Base-by-base conservation (phyloP, 768 basidiomycete species). In the Serendipita vermifera region DNA sequence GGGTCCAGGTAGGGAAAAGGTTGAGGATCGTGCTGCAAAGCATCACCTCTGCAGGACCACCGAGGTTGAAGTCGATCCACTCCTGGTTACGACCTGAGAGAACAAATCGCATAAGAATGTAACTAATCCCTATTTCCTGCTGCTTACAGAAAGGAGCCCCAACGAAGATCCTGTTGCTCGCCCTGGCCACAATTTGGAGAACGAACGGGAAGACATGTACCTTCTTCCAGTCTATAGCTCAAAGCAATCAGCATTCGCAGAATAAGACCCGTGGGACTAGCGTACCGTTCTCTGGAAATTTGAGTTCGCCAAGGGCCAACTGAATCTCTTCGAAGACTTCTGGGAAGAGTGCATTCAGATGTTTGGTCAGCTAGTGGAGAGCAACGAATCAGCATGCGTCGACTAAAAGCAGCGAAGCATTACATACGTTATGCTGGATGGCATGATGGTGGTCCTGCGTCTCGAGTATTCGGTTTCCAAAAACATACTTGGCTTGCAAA, bases 91-190 rank as follows among this genome's bases (percentile, higher is more conserved):
- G 17, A n/a, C 39, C 39, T 41, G 15, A 6, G n/a, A n/a, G n/a
- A n/a, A n/a, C n/a, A n/a, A n/a, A n/a, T n/a, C n/a, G n/a, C n/a
- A n/a, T n/a, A n/a, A n/a, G n/a, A n/a, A n/a, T n/a, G n/a, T n/a
- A n/a, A n/a, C n/a, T n/a, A n/a, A n/a, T n/a, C n/a, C n/a, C n/a
- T n/a, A n/a, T n/a, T n/a, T n/a, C n/a, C 11, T 38, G n/a, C 11
- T 3, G 57, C 69, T 48, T 55, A 76, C 76, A 77, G 11, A 75
- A 57, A 2, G 76, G 74, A 3, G 72, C 59, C 0, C 75, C 76
- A 38, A 78, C 71, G 57, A 77, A 75, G 5, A 73, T 56, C 2
- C 75, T 67, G 58, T 73, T 75, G 60, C 66, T 71, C 14, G 70
- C 59, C 3, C 68, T 66, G n/a, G 67, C 65, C n/a, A 70, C 63